Base-by-base conservation (phyloP, 2,329 filamentous ascomycete genomes). In the Immersiporthe knoxdaviesiana region DNA sequence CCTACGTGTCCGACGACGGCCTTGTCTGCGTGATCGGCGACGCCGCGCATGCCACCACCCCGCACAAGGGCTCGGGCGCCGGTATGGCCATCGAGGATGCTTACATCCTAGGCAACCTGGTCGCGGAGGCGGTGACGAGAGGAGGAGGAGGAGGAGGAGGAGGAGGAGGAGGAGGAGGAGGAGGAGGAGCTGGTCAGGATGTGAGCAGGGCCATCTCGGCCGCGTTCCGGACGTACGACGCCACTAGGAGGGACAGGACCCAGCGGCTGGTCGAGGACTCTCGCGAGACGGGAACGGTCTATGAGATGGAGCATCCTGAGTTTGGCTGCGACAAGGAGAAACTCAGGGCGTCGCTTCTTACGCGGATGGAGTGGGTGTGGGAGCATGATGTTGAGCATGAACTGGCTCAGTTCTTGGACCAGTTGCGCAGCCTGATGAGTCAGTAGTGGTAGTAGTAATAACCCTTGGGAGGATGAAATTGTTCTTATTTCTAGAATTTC, bases 181-280 rank as follows among this genome's bases (percentile, higher is more conserved):
- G 41, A 35, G 35, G 32, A 16, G 60, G 63, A 3, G 56, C 65
- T 2, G 54, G 71, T 8, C 64, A 72, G 1, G 35, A 67, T 8
- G 75, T 84, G 0, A 75, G 54, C 44, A 71, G 79, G 11, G 79
- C 78, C 0, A 86, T 81, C 0, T 86, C 89, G 59, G 77, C 78
- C 30, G 82, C 82, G 0, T 89, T 85, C 61, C 68, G 70, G 7
- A 24, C 65, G 4, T 71, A 59, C 24, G 85, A 89, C 71, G 77
- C 75, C 5, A 77, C 82, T 1, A 78, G 88, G 0, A 77, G 85
- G 4, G 79, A 83, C 14, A 76, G 86, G 8, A 82, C 80, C 7
- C 84, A 86, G 70, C 81, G 80, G 74, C 74, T 87, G 0, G 84
- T 87, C 0, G 76, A 79, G 8, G 87, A 81, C 56, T 88, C 85